Conservation (phyloP, 2,329 filamentous ascomycete genomes). For the Colletotrichum scovillei region DNA sequence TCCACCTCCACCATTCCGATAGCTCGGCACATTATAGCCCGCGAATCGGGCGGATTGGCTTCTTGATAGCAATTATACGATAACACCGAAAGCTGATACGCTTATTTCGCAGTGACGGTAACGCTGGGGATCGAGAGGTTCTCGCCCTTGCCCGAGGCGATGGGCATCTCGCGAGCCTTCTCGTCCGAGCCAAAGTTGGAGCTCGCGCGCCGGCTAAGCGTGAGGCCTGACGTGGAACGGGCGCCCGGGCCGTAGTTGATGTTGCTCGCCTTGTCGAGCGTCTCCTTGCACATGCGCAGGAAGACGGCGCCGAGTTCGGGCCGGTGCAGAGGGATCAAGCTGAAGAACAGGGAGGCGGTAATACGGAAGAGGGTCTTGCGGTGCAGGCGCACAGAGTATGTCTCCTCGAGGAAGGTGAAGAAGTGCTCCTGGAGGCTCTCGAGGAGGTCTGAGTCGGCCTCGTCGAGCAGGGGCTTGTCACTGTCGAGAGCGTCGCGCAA, state of each 20-base stretch:
- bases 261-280: constrained; percentile 40
- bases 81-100: not conserved
- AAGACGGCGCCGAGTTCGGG: constrained; percentile 42
- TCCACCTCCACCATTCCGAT: constrained; percentile 9
- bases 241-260: constrained; percentile 36
- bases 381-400: constrained; percentile 41
- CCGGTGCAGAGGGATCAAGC: constrained; percentile 44
- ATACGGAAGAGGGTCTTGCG: constrained; percentile 45
- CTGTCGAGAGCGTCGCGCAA: constrained; percentile 32
- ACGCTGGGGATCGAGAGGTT: constrained; percentile 26
- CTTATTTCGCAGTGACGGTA: constrained; percentile 26
- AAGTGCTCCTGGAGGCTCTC: constrained; percentile 40
- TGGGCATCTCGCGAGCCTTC: constrained; percentile 33
- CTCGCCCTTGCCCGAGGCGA: constrained; percentile 23
- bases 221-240: constrained; percentile 25
- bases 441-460: constrained; percentile 41
- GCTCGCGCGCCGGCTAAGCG: constrained; percentile 33
- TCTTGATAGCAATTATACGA: not conserved
- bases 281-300: constrained; percentile 41
- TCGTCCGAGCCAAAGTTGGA: constrained; percentile 33
- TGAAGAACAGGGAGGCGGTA: constrained; percentile 45
- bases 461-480: constrained; percentile 39
- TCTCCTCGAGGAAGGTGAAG: constrained; percentile 42
- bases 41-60: not conserved
- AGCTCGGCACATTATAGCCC: constrained; percentile 14